Evolutionary conservation across 1,139 yeast species (phyloP).

Genomic region (Blastobotrys malaysiensis): DNA sequence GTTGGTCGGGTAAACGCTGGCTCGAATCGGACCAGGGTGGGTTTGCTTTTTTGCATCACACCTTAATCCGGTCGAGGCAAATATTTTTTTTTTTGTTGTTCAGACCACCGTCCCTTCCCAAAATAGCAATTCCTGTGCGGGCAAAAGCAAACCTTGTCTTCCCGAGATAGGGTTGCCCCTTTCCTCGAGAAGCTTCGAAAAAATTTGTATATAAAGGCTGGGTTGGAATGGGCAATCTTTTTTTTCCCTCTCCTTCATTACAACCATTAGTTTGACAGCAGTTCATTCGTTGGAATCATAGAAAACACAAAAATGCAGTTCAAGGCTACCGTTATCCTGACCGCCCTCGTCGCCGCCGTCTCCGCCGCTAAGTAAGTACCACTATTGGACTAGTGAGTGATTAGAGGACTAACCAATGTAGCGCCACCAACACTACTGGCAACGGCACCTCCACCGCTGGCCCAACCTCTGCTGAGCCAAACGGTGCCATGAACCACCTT

Average conservation of each 20-base stretch:
- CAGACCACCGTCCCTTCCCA: not conserved
- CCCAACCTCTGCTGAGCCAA: conserved; percentile 33
- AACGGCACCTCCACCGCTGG: conserved; percentile 31
- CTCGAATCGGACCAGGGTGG: not conserved
- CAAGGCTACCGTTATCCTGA: conserved; percentile 46
- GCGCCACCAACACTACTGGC: conserved; percentile 15
- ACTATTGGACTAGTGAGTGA: conserved; percentile 10
- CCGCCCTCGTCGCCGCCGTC: conserved; percentile 45
- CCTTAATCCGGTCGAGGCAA: not conserved
- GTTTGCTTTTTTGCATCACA: not conserved
- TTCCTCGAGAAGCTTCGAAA: not conserved
- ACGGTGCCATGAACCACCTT: conserved; percentile 49
- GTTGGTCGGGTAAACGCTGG: not conserved
- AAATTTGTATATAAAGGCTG: not conserved
- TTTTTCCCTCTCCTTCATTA: conserved; percentile 2
- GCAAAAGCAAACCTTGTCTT: not conserved
- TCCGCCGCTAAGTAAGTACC: conserved; percentile 28
- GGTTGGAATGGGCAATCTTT: not conserved
- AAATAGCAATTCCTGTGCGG: not conserved
- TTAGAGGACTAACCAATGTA: conserved; percentile 1
- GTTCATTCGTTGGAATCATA: conserved; percentile 12
- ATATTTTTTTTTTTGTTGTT: not conserved
- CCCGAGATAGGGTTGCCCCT: not conserved
- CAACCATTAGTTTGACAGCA: conserved; percentile 6
- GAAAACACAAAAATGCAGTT: conserved; percentile 47